phyloP scores from a whole-genome alignment of 768 basidiomycete species.

The Macrocybe gigantea region DNA sequence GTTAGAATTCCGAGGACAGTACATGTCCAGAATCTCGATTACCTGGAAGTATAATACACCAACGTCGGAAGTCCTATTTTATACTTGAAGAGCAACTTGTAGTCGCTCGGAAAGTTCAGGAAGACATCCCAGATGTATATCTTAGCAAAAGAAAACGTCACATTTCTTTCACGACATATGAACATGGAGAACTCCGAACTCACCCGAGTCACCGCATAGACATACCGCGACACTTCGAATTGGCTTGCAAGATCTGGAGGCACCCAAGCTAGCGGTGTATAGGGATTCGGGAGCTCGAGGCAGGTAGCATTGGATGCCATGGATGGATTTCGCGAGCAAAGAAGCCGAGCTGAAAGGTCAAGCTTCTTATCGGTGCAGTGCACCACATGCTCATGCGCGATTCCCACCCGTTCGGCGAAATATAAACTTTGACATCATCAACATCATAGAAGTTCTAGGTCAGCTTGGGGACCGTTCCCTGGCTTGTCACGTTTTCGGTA shows the following conservation, averaged over 20 bases:
- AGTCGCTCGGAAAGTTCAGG: slow-evolving; percentile 14
- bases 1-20: neutral
- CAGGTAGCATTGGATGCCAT: too few relatives aligned
- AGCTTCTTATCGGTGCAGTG: too few relatives aligned
- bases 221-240: neutral
- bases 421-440: too few relatives aligned
- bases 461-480: too few relatives aligned
- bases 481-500: too few relatives aligned
- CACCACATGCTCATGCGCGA: too few relatives aligned
- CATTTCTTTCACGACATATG: neutral
- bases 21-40: neutral
- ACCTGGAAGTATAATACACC: slow-evolving; percentile 20
- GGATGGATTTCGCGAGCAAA: too few relatives aligned
- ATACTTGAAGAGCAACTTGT: slow-evolving; percentile 12
- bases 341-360: too few relatives aligned
- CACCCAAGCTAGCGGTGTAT: neutral
- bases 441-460: too few relatives aligned
- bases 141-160: slow-evolving; percentile 7
- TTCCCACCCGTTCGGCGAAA: too few relatives aligned
- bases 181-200: neutral
- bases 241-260: neutral
- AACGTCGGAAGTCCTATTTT: slow-evolving; percentile 12
- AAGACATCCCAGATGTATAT: slow-evolving; percentile 23
- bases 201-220: neutral
- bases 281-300: neutral